Evolutionary conservation across 2,329 filamentous ascomycete species (phyloP), one percentile per base, ranked within the genome.

Genomic region (Parasarocladium wereldwijsianum): DNA sequence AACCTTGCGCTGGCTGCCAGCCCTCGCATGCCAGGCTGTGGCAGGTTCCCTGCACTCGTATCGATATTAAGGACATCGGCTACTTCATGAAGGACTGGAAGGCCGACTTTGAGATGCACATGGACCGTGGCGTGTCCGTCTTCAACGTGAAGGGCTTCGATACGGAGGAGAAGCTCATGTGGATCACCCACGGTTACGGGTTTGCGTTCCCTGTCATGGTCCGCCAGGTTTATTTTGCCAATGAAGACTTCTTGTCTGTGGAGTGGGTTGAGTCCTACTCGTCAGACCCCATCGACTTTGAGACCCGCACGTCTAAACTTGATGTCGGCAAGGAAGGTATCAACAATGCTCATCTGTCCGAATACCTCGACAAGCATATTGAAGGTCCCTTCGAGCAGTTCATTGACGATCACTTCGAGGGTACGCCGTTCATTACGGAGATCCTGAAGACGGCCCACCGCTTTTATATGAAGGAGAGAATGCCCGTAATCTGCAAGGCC

Each of bases 31-130:
- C 87, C 38, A 77, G 87, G 39, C 66, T 96, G 31, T 96, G 87
- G 87, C 86, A 94, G 58, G 87, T 96, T 25, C 87, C 87, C 36
- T 96, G 87, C 65, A 96, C 87, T 23, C 81, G 87, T 37, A 93
- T 94, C 47, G 87, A 94, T 54, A 96, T 96, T 65, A 94, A 93
- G 68, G 87, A 96, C 46, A 93, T 96, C 46, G 82, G 76, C 24
- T 93, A 92, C 57, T 96, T 96, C 64, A 90, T 94, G 82, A 94
- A 94, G 65, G 87, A 94, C 55, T 96, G 86, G 86, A 93, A 87
- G 59, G 86, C 85, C 25, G 87, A 96, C 53, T 93, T 90, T 45
- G 85, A 93, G 58, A 78, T 85, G 43, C 86, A 94, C 50, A 71
- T 90, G 42, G 80, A 73, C 38, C 73, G 82, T 34, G 83, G 82